Evolutionary conservation across 768 basidiomycete genomes (phyloP).

Genomic region (Lentinus tigrinus): DNA sequence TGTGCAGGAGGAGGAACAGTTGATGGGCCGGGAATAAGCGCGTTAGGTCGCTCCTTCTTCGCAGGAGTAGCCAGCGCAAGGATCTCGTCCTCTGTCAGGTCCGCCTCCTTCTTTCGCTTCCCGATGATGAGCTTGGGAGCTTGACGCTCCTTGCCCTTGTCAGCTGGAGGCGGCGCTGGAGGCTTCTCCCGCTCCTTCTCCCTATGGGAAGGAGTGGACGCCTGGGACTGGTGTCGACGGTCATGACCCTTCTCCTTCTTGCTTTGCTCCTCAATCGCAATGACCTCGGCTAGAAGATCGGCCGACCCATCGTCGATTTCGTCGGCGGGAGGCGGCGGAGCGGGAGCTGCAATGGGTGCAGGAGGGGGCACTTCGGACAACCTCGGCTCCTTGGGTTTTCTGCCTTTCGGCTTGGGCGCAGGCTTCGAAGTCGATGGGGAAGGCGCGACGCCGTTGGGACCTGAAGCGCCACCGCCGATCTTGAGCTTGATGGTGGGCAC

Average conservation of each 20-base stretch:
- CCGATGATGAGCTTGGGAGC: slow-evolving; percentile 41
- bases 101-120: slow-evolving; percentile 54
- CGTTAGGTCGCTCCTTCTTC: slow-evolving; percentile 47
- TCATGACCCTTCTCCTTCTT: slow-evolving; percentile 32
- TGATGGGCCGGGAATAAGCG: slow-evolving; percentile 23
- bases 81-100: slow-evolving; percentile 55
- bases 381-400: slow-evolving; percentile 30
- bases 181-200: slow-evolving; percentile 22
- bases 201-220: slow-evolving; percentile 16
- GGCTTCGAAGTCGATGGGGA: slow-evolving; percentile 21
- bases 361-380: slow-evolving; percentile 31
- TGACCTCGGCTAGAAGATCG: slow-evolving; percentile 77
- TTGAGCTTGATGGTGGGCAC: slow-evolving; percentile 66
- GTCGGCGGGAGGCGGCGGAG: slow-evolving; percentile 46
- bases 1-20: slow-evolving; percentile 8
- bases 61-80: slow-evolving; percentile 59
- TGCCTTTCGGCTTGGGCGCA: slow-evolving; percentile 21
- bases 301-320: slow-evolving; percentile 75
- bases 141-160: slow-evolving; percentile 29
- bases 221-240: neutral
- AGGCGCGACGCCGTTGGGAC: slow-evolving; percentile 11
- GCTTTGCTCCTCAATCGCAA: slow-evolving; percentile 74
- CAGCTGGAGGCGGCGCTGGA: neutral
- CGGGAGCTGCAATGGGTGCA: slow-evolving; percentile 34
- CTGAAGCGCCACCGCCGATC: slow-evolving; percentile 34